A percentile compares a stretch with the other conserved stretches of the same genome.
These are phyloP conservation scores for Centella asiatica DNA, from an alignment of 129 eudicot species.

Conservation along the genomic window DNA sequence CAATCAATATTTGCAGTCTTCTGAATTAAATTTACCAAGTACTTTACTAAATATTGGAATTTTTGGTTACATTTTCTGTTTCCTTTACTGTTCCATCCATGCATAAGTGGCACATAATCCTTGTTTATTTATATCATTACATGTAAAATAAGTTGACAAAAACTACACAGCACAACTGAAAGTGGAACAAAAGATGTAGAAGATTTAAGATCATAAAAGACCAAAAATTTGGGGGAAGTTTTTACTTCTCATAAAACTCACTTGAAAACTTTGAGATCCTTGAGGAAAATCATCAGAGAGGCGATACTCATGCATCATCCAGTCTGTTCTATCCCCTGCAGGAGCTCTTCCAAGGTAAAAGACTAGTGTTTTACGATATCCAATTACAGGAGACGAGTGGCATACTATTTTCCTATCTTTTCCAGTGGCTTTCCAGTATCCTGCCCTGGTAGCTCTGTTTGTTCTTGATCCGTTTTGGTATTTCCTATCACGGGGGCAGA, in stretches of 20 bases:
- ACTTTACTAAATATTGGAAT: no score
- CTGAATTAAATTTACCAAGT: no score
- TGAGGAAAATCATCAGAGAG: slow-evolving; percentile 53
- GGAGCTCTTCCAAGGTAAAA: slow-evolving; percentile 86
- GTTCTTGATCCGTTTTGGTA: slow-evolving; percentile 86
- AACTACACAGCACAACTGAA: no score
- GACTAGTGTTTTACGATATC: slow-evolving; percentile 72
- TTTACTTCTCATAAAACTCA: slow-evolving; percentile 15
- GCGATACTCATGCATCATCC: slow-evolving; percentile 92
- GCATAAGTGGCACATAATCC: no score
- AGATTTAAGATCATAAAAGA: not conserved
- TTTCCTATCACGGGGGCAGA: slow-evolving; percentile 69
- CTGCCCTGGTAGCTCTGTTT: slow-evolving; percentile 71
- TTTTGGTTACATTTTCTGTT: no score
- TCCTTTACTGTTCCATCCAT: no score
- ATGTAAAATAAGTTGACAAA: no score
- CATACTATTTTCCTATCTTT: slow-evolving; percentile 67
- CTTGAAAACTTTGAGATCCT: slow-evolving; percentile 44
- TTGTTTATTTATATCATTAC: no score
- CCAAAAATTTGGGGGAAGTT: not conserved
- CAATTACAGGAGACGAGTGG: slow-evolving; percentile 44
- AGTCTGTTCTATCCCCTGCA: slow-evolving; percentile 67
- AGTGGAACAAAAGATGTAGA: no score
- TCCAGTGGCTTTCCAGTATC: slow-evolving; percentile 91
- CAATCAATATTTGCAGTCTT: not conserved